Evolutionary conservation across 2,329 filamentous ascomycete species (phyloP).

Genomic region (Monosporascus sp.): DNA sequence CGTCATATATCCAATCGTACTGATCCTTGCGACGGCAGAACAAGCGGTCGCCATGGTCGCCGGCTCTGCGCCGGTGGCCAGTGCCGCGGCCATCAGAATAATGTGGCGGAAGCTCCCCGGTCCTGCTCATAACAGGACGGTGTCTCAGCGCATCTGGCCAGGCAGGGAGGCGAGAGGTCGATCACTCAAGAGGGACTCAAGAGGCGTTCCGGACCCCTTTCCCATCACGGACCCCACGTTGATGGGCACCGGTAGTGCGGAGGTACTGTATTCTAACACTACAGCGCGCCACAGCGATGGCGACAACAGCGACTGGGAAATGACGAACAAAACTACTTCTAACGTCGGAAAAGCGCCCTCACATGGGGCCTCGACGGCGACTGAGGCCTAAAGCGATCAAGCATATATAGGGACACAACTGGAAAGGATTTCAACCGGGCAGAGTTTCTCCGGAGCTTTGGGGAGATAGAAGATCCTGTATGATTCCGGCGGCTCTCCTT

Average conservation of each 20-base stretch:
- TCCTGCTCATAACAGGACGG: slow-evolving; percentile 1
- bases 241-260: neutral
- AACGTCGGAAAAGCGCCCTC: slow-evolving; percentile 1
- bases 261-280: neutral
- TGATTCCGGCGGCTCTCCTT: too few relatives aligned
- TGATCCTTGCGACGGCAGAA: slow-evolving; percentile 17
- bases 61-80: slow-evolving; percentile 17
- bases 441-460: too few relatives aligned
- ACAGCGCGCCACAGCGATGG: slow-evolving; percentile 1
- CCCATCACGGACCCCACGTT: neutral
- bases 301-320: slow-evolving; percentile 2
- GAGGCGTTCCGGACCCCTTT: slow-evolving; percentile 3
- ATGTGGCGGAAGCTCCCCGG: slow-evolving; percentile 4
- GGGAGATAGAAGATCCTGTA: too few relatives aligned
- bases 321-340: neutral
- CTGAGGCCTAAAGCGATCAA: too few relatives aligned
- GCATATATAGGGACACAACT: too few relatives aligned
- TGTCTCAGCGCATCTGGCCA: slow-evolving; percentile 14
- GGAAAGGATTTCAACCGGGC: too few relatives aligned
- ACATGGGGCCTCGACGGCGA: slow-evolving; percentile 1
- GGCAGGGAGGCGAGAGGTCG: slow-evolving; percentile 3
- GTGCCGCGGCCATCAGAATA: slow-evolving; percentile 9
- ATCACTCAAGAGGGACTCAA: neutral
- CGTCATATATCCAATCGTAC: slow-evolving; percentile 17
- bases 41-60: slow-evolving; percentile 18